Evolutionary conservation across 2,329 filamentous ascomycete species (phyloP), one percentile per base, ranked within the genome.

Genomic region (Salinomyces thailandicus): DNA sequence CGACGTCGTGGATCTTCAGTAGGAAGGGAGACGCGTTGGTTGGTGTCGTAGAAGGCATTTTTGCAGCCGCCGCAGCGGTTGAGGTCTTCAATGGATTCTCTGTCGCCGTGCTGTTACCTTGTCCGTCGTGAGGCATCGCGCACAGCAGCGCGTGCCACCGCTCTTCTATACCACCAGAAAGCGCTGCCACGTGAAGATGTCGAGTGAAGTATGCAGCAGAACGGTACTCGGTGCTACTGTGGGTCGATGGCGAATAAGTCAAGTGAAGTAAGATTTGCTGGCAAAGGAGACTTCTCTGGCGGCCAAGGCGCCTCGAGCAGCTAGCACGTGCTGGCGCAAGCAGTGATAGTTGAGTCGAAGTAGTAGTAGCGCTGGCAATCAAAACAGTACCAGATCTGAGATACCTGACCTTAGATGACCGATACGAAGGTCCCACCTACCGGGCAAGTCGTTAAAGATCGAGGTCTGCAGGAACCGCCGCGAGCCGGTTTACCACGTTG

Each of bases 1-100:
- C 56, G 12, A 65, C 48, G 40, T 67, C 62, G 31, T 66, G 59
- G 41, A 44, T 49, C 38, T 57, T 55, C 40, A 69, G 61, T 39
- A 55, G 45, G 52, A 68, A 67, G 9, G 64, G 64, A 35, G 62
- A 62, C 6, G 48, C 46, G 22, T 51, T 50, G 11, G 51, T 26
- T 11, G 33, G 31, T 8, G 18, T 6, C 13, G 31, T 16, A 15
- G 31, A 8, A 9, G 31, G 31, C 31, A 33, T 33, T 8, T 26
- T n/a, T 8, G 9, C 22, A n/a, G 9, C 22, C 22, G 9, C 22
- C n/a, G 9, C 22, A 26, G 22, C n/a, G 9, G 9, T 26, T 26
- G 22, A 9, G 22, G 9, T 26, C 9, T 26, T 26, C 22, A 4
- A 4, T 26, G n/a, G 22, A n/a, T 26, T 9, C 2, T 9, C 9